A percentile compares a stretch with the other conserved stretches of the same genome.
phyloP scores from a whole-genome alignment of 306 rosid genomes.

The Comarum palustre region DNA sequence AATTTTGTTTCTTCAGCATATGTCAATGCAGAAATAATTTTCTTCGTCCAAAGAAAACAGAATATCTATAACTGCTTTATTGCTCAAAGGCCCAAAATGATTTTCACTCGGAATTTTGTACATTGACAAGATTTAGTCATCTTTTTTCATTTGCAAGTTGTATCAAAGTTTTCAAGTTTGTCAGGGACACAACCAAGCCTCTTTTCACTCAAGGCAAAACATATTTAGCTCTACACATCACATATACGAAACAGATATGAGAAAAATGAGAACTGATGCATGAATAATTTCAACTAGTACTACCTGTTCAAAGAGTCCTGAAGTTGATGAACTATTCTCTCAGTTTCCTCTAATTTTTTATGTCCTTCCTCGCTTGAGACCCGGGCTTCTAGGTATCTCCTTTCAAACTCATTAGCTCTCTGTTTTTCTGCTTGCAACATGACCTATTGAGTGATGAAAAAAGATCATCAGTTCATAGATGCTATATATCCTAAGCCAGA shows the following conservation, averaged over 20 bases:
- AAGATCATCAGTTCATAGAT: neutral
- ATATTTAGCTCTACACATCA: neutral
- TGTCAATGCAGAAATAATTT: too few relatives aligned
- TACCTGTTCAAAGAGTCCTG: slow-evolving; percentile 91
- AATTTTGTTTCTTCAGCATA: too few relatives aligned
- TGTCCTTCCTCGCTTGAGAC: slow-evolving; percentile 55
- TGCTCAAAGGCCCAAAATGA: neutral
- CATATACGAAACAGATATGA: neutral
- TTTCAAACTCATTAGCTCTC: slow-evolving; percentile 68
- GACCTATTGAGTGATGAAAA: slow-evolving; percentile 43
- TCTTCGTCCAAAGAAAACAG: too few relatives aligned
- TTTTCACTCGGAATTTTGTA: neutral
- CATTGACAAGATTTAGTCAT: neutral
- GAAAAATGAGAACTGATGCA: slow-evolving; percentile 21
- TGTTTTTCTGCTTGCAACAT: slow-evolving; percentile 59
- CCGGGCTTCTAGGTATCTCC: slow-evolving; percentile 56
- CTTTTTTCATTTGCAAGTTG: neutral
- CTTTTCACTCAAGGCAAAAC: slow-evolving; percentile 4
- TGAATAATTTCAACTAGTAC: slow-evolving; percentile 35
- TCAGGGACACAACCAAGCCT: neutral
- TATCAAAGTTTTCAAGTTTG: slow-evolving; percentile 6
- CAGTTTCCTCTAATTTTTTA: slow-evolving; percentile 62
- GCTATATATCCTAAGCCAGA: slow-evolving; percentile 1
- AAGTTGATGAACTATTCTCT: slow-evolving; percentile 69
- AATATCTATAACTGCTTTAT: too few relatives aligned